Conservation (phyloP, 352 stramenopile species). For the Elongisporangium undulatum region DNA sequence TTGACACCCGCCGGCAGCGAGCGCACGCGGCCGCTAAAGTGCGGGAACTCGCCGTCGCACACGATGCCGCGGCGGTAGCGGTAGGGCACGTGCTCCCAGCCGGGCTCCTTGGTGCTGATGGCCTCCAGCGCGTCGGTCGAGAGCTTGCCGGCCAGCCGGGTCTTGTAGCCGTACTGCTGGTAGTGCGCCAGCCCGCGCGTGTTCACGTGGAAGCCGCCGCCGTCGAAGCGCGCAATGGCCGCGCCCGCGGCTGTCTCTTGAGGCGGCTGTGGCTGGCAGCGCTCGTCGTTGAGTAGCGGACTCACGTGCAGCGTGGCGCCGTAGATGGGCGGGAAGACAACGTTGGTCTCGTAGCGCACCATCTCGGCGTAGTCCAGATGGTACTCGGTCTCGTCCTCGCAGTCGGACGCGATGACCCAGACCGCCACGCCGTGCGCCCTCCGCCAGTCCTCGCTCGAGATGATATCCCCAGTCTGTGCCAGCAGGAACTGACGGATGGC, state of each 20-base stretch:
- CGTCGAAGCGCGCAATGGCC: slow-evolving; percentile 22
- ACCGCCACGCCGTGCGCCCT: slow-evolving; percentile 48
- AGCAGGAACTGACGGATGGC: slow-evolving; percentile 60
- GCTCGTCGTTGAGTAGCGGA: slow-evolving; percentile 20
- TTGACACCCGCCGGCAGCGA: slow-evolving; percentile 27
- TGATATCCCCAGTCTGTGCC: slow-evolving; percentile 7
- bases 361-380: slow-evolving; percentile 73
- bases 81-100: slow-evolving; percentile 47
- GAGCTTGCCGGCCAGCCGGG: slow-evolving; percentile 30
- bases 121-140: slow-evolving; percentile 46
- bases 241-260: slow-evolving; percentile 4
- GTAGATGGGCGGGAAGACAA: slow-evolving; percentile 65
- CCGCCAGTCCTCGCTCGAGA: slow-evolving; percentile 29
- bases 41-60: slow-evolving; percentile 63
- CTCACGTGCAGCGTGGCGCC: slow-evolving; percentile 74
- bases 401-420: slow-evolving; percentile 67
- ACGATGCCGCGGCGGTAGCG: slow-evolving; percentile 54
- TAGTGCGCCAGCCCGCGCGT: slow-evolving; percentile 48
- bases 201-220: slow-evolving; percentile 63
- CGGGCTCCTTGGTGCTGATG: slow-evolving; percentile 15
- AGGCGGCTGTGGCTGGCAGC: not conserved
- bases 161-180: slow-evolving; percentile 62
- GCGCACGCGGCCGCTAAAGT: slow-evolving; percentile 62
- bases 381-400: slow-evolving; percentile 59
- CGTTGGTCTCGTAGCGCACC: slow-evolving; percentile 70